These are phyloP conservation scores for Trichoderma pleuroti DNA, from an alignment of 2,329 filamentous ascomycete genomes.

Conservation along the genomic window DNA sequence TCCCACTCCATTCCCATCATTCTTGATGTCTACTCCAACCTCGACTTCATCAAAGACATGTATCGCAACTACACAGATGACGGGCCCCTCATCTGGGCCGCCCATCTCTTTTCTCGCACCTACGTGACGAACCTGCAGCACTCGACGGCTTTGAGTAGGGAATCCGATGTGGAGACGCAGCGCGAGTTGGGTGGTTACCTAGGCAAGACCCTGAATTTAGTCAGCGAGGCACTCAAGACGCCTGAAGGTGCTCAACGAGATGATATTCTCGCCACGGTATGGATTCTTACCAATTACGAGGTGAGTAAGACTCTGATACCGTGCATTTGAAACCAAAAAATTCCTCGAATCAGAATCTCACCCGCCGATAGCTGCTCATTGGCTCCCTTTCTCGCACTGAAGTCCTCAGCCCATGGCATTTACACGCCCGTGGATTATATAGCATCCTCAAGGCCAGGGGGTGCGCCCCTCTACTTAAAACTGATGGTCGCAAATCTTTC, in stretches of 20 bases:
- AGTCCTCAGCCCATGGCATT: conserved; percentile 34
- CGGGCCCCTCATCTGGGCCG: conserved; percentile 38
- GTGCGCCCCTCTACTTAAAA: conserved; percentile 24
- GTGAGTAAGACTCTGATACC: conserved; percentile 21
- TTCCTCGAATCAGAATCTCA: not conserved
- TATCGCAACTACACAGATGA: conserved; percentile 27
- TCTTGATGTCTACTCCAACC: conserved; percentile 36
- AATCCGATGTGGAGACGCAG: conserved; percentile 27
- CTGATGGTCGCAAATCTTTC: conserved; percentile 31
- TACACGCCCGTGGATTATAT: conserved; percentile 36
- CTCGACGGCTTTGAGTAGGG: conserved; percentile 30
- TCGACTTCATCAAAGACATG: conserved; percentile 34
- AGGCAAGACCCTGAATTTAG: conserved; percentile 36
- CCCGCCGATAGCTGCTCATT: conserved; percentile 34
- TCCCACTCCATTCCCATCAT: conserved; percentile 39
- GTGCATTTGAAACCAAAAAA: not conserved
- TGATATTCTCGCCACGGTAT: conserved; percentile 39
- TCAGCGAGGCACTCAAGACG: conserved; percentile 37
- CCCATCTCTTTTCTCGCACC: conserved; percentile 40
- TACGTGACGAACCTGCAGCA: conserved; percentile 38
- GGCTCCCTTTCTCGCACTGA: conserved; percentile 33
- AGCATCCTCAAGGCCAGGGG: conserved; percentile 38
- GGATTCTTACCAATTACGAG: conserved; percentile 41
- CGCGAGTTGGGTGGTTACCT: conserved; percentile 36
- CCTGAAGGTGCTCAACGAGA: conserved; percentile 30